Percentiles rank a stretch among this genome's conserved stretches.
Conservation (phyloP, 2,329 filamentous ascomycete species). For the Capronia coronata region DNA sequence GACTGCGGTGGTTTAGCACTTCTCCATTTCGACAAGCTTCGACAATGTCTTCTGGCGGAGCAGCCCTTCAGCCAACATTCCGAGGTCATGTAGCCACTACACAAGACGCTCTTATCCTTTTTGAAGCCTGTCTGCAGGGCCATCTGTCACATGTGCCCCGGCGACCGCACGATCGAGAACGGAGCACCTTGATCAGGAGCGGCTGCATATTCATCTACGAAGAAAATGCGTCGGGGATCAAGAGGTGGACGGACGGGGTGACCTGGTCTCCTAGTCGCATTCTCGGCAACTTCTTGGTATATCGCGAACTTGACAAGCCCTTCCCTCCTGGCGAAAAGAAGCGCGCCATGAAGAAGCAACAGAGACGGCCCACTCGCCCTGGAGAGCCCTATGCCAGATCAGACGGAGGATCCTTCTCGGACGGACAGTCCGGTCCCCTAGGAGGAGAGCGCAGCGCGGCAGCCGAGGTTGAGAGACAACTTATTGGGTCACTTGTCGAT, state of each 20-base stretch:
- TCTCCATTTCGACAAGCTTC: not conserved
- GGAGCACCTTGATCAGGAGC: conserved; percentile 68
- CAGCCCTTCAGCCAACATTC: conserved; percentile 57
- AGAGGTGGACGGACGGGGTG: conserved; percentile 87
- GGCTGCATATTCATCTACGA: conserved; percentile 89
- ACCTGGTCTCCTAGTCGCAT: conserved; percentile 87
- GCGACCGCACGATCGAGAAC: conserved; percentile 78
- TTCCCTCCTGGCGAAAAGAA: conserved; percentile 82
- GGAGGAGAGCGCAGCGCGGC: conserved; percentile 36
- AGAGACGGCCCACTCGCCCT: conserved; percentile 44
- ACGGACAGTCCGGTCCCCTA: conserved; percentile 32
- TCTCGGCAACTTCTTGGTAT: conserved; percentile 76
- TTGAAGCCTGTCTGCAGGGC: conserved; percentile 70
- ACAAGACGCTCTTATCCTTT: conserved; percentile 69
- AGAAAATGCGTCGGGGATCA: conserved; percentile 83
- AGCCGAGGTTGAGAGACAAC: conserved; percentile 48
- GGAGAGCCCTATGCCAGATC: conserved; percentile 47
- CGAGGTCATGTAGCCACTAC: conserved; percentile 62
- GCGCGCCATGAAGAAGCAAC: conserved; percentile 66
- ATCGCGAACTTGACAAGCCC: conserved; percentile 70
- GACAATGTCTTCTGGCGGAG: conserved; percentile 32
- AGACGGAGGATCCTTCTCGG: conserved; percentile 35
- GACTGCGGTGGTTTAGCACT: not conserved
- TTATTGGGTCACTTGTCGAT: conserved; percentile 81
- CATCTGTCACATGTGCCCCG: conserved; percentile 68